Evolutionary conservation across 768 basidiomycete genomes (phyloP), one percentile per base, ranked within the genome.

Genomic region (Mycena alexandri): DNA sequence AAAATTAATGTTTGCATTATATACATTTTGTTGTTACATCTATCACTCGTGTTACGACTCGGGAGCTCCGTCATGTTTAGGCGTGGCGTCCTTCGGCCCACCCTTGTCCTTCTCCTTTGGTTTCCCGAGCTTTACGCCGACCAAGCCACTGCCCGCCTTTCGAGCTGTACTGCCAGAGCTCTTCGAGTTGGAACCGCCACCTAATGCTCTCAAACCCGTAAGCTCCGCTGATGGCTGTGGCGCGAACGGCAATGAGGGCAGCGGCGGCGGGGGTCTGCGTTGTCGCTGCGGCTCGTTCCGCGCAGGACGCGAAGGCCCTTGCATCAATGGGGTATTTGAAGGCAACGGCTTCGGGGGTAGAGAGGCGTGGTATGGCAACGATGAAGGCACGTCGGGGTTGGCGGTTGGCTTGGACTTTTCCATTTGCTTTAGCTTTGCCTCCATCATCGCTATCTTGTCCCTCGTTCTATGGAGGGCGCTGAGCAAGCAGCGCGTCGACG

Each of bases 391-490:
- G 36, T 61, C 50, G 25, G 16, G 68, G 21, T 29, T 62, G 22
- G 17, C 71, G 34, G 72, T 76, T 14, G 78, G 79, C 54, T 78
- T 78, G 29, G 78, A 77, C 54, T 78, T 75, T 72, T 89, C 88
- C 86, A 98, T 89, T 69, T 94, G 88, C 19, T 89, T 87, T 24
- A 99, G 83, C 78, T 99, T 99, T 3, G 97, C 97, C 79, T 99
- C 98, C 86, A 98, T 92, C 74, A 91, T 87, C 10, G 96, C 95
- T 72, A 99, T 99, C 80, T 98, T 98, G 72, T 89, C 90, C 48
- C 86, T 81, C 2, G 94, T 96, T 55, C 93, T 96, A 73, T 63
- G 71, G 14, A 51, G 73, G 73, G 62, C 55, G 42, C 62, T 25
- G 24, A 36, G 22, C 54, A 42, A 44, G 36, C 4, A 38, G 38